Evolutionary conservation across 345 rosid species (phyloP).

Genomic region (Hibiscus tridactylites): DNA sequence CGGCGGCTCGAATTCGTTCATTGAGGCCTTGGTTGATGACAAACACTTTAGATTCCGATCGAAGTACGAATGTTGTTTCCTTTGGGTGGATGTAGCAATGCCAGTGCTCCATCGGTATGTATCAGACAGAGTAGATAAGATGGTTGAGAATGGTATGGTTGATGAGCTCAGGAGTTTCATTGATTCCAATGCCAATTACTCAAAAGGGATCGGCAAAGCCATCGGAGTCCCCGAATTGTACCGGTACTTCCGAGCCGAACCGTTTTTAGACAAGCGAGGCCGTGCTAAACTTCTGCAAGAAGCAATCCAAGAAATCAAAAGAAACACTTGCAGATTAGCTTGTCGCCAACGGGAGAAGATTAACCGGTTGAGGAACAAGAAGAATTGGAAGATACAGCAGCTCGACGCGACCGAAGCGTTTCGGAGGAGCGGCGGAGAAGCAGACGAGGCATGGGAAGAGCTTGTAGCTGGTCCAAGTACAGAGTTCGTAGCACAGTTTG

Average conservation of each 20-base stretch:
- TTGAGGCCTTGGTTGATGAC: conserved; percentile 48
- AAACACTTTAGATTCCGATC: conserved; percentile 24
- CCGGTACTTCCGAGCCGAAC: conserved; percentile 35
- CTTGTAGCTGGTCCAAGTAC: conserved; percentile 47
- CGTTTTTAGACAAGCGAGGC: conserved; percentile 18
- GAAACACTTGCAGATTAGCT: conserved; percentile 43
- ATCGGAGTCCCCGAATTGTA: conserved; percentile 80
- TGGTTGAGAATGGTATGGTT: conserved; percentile 60
- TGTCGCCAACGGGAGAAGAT: conserved; percentile 60
- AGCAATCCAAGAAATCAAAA: conserved; percentile 47
- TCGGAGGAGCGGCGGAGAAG: conserved; percentile 22
- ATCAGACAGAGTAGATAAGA: conserved; percentile 57
- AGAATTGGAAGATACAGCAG: conserved; percentile 56
- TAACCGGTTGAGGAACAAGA: conserved; percentile 30
- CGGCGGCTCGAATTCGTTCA: conserved; percentile 77
- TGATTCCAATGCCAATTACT: conserved; percentile 28
- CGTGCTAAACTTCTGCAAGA: conserved; percentile 25
- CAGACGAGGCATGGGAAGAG: conserved; percentile 58
- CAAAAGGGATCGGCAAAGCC: conserved; percentile 41
- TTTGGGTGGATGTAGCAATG: conserved; percentile 66
- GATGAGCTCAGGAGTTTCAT: conserved; percentile 52
- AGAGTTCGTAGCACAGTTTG: conserved; percentile 42
- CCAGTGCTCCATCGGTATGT: conserved; percentile 37
- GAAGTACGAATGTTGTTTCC: conserved; percentile 42
- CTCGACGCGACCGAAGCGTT: conserved; percentile 65